Conservation (phyloP, 2,329 filamentous ascomycete species). For the Incumbomyces delicatus region DNA sequence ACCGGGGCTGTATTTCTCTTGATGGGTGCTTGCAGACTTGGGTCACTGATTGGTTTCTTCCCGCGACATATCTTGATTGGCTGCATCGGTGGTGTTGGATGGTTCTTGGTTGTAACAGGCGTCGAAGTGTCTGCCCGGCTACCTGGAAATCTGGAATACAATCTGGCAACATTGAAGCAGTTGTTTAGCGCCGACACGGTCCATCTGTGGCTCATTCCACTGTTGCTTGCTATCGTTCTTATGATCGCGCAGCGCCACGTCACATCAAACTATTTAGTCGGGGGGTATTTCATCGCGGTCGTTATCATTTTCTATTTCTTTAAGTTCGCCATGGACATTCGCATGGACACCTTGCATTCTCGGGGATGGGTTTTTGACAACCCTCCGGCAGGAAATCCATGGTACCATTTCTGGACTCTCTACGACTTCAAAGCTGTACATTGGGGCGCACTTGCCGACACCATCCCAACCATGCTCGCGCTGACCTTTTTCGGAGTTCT, state of each 20-base stretch:
- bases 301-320: slow-evolving; percentile 47
- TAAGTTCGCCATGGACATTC: slow-evolving; percentile 47
- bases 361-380: slow-evolving; percentile 87
- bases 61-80: slow-evolving; percentile 92
- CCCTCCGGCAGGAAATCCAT: slow-evolving; percentile 74
- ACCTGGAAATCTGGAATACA: slow-evolving; percentile 74
- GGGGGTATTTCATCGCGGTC: slow-evolving; percentile 76
- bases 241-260: slow-evolving; percentile 67
- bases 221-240: slow-evolving; percentile 64
- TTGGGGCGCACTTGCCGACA: slow-evolving; percentile 73
- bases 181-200: slow-evolving; percentile 66
- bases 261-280: slow-evolving; percentile 75
- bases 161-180: slow-evolving; percentile 63
- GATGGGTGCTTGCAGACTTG: slow-evolving; percentile 78
- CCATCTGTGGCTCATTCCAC: slow-evolving; percentile 71
- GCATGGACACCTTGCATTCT: slow-evolving; percentile 56
- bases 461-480: slow-evolving; percentile 88
- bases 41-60: slow-evolving; percentile 92
- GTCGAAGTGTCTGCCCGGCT: slow-evolving; percentile 87
- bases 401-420: slow-evolving; percentile 95
- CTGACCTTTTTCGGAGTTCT: slow-evolving; percentile 95
- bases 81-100: slow-evolving; percentile 93
- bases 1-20: slow-evolving; percentile 86
- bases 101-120: slow-evolving; percentile 84
- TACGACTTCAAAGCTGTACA: slow-evolving; percentile 77